phyloP scores from a whole-genome alignment of 345 rosid genomes.

The Camelina hispida region DNA sequence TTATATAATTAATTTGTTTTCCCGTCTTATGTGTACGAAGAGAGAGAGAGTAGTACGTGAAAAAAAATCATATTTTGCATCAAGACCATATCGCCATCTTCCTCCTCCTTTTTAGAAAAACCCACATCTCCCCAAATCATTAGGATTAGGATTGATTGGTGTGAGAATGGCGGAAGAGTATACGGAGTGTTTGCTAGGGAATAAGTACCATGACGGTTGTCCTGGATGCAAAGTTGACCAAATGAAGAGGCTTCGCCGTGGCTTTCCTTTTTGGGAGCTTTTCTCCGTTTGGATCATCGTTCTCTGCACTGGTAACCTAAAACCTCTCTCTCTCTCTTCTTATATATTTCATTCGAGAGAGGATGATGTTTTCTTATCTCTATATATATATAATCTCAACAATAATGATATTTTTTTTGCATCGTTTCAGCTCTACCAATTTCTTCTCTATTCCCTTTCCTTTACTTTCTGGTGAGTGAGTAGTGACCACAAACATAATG shows the following conservation, averaged over 20 bases:
- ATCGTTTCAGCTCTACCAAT: conserved; percentile 79
- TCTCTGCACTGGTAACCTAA: conserved; percentile 59
- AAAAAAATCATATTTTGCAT: background rate
- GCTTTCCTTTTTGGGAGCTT: conserved; percentile 67
- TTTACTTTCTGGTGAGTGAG: conserved; percentile 86
- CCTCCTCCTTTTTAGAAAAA: too few species aligned
- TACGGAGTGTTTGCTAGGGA: conserved; percentile 57
- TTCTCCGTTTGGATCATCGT: conserved; percentile 73
- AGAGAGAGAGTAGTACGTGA: conserved; percentile 22
- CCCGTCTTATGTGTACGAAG: background rate
- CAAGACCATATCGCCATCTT: conserved; percentile 12
- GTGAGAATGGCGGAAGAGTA: conserved; percentile 47
- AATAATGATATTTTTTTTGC: background rate
- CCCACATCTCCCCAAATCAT: background rate
- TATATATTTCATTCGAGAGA: background rate
- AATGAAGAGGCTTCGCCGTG: conserved; percentile 53
- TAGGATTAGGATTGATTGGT: conserved; percentile 1
- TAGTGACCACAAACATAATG: background rate
- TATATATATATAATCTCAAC: background rate
- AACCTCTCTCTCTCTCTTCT: background rate
- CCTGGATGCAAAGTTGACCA: conserved; percentile 84
- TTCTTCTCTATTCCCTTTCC: conserved; percentile 85
- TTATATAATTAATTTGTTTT: background rate
- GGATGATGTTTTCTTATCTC: background rate
- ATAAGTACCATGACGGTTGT: conserved; percentile 65